Evolutionary conservation across 441 rosid species (phyloP), one percentile per base, ranked within the genome.

Genomic region (Croton laevigatus): DNA sequence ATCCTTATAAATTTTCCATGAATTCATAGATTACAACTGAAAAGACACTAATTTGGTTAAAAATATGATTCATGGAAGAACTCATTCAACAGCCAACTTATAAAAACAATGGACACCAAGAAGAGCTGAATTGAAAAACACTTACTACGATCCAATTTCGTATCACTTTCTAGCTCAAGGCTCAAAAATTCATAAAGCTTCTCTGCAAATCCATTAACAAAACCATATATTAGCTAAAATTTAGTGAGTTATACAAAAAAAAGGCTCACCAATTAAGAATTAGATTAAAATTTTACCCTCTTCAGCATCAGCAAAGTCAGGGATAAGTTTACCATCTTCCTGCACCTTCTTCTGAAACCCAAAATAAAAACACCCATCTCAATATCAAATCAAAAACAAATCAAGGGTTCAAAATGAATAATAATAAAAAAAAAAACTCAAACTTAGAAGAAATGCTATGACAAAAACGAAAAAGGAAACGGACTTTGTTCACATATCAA

Each of bases 301-400:
- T 81, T 94, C 97, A 44, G 66, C 89, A 79, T 94, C 95, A 62
- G 84, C 91, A 75, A 94, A 91, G 40, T 94, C 97, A 0, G 97
- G 98, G 51, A 84, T 82, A 44, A 87, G 59, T 51, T 73, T 83
- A 69, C 95, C 96, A 74, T 87, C 93, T 79, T 87, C 96, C 75
- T 82, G 96, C 7, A 88, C 83, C 76, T 84, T 91, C 75, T 83
- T 89, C 98, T 94, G 89, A 59, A 87, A 74, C 61, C 53, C 76
- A 72, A 69, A 69, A 59, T 40, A 73, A 69, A 40, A 61, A 19
- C 51, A 40, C 27, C 32, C 12, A 27, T 8, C 52, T 45, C 66
- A 40, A 51, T 19, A 63, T n/a, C 23, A 61, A 59, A 62, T 58
- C 48, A 68, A 45, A 20, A 55, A 65, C 19, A 17, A 36, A 66